Evolutionary conservation across 2,329 filamentous ascomycete genomes (phyloP), one percentile per base, ranked within the genome.

Genomic region (Pseudocercospora fuligena): DNA sequence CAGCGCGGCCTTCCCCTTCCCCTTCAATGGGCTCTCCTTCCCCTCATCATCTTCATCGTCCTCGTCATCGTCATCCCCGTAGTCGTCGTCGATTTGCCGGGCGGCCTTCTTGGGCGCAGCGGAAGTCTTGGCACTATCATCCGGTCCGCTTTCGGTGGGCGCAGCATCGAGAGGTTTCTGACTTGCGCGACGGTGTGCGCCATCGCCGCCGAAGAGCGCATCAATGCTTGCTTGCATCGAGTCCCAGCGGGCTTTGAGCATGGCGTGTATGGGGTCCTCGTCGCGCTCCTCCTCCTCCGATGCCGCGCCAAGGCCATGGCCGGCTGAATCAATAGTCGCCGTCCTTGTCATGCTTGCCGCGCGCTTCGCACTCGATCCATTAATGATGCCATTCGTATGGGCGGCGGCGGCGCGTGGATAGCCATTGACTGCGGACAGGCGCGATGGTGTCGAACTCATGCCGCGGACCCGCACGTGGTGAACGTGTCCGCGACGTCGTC

Each of bases 11-110:
- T 87, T 74, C 75, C 83, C 84, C 72, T 84, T 84, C 21, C 82
- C 77, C 74, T 84, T 83, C 51, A 85, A 82, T 68, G 79, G 82
- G 61, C 82, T 86, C 70, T 81, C 78, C 66, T 75, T 78, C 47
- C 80, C 80, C 25, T 78, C 76, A 43, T 81, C 80, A 25, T 82
- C 80, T 31, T 85, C 84, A 46, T 77, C 76, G 33, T 87, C 86
- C 8, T 87, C 86, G 29, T 89, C 88, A 33, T 94, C 91, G 65
- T 97, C 93, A 74, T 94, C 92, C 72, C 91, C 92, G 76, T 94
- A 94, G 80, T 94, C 90, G 74, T 94, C 92, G 73, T 93, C 89
- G 84, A 94, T 93, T 77, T 88, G 85, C 74, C 92, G 87, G 78
- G 90, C 91, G 56, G 88, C 85, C 80, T 92, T 91, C 81, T 95